phyloP scores from a whole-genome alignment of 352 stramenopile species.

The Lagenidium sp. region DNA sequence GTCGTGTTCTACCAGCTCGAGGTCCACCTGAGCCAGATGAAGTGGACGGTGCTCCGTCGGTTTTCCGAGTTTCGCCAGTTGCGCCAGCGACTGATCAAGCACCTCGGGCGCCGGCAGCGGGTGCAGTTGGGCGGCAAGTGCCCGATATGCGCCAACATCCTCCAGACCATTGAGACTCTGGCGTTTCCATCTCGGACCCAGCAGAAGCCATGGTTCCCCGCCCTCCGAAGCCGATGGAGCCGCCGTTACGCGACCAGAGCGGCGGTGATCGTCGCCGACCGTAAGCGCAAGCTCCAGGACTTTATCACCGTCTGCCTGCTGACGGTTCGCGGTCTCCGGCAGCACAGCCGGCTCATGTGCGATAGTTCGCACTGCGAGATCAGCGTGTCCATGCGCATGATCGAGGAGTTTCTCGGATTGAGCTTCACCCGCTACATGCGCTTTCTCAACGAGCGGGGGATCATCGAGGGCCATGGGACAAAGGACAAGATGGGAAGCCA shows the following conservation, averaged over 20 bases:
- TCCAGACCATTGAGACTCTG: constrained; percentile 36
- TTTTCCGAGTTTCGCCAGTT: constrained; percentile 66
- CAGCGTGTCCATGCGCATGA: constrained; percentile 29
- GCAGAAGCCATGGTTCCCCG: background rate
- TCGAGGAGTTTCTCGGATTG: constrained; percentile 66
- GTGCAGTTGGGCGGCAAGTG: constrained; percentile 13
- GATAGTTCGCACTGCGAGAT: constrained; percentile 50
- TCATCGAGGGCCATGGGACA: constrained; percentile 17
- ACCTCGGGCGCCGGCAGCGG: constrained; percentile 30
- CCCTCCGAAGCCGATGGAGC: background rate
- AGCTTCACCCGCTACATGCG: constrained; percentile 54
- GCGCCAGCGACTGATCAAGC: constrained; percentile 49
- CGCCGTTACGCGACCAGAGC: background rate
- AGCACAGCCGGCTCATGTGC: constrained; percentile 43
- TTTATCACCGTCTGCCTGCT: constrained; percentile 43
- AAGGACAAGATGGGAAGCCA: background rate
- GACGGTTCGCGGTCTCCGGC: constrained; percentile 49
- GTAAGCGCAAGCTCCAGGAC: constrained; percentile 40
- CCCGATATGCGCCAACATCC: constrained; percentile 54
- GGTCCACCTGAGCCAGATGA: constrained; percentile 48
- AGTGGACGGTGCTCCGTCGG: constrained; percentile 48
- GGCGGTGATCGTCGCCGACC: constrained; percentile 23
- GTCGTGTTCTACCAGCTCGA: constrained; percentile 67
- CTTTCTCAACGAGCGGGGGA: constrained; percentile 58
- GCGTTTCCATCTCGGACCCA: constrained; percentile 41